Percentiles rank a stretch among this genome's conserved stretches.
These are phyloP conservation scores for Populus hybrid DNA, from an alignment of 441 rosid genomes.

Conservation along the genomic window DNA sequence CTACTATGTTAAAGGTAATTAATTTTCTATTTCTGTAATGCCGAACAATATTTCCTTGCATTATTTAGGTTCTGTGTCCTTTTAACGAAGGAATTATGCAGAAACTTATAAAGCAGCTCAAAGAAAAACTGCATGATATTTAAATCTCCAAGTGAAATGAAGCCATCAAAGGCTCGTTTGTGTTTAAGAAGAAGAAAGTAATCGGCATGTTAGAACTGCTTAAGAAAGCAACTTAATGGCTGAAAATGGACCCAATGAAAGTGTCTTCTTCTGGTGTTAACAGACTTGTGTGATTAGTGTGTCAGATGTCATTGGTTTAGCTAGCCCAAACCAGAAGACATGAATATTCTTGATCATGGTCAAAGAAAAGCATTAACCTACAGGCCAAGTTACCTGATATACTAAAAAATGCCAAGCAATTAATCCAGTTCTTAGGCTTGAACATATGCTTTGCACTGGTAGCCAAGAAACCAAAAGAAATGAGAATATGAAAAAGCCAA, in stretches of 20 bases:
- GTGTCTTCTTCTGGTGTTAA: not conserved
- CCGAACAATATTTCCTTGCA: no score
- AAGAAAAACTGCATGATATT: no score
- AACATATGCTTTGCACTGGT: constrained; percentile 68
- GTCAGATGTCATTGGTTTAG: not conserved
- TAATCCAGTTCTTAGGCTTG: constrained; percentile 2
- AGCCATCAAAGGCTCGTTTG: no score
- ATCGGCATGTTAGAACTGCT: no score
- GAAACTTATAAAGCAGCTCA: no score
- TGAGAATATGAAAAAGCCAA: constrained; percentile 38
- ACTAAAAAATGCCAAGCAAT: constrained; percentile 5
- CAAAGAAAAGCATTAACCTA: constrained; percentile 49
- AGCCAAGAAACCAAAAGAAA: constrained; percentile 40
- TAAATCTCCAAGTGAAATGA: no score
- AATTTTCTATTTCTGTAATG: no score
- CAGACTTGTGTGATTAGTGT: not conserved
- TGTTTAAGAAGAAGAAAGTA: no score
- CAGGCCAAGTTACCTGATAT: constrained; percentile 15
- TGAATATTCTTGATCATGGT: constrained; percentile 43
- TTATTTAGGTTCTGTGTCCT: no score
- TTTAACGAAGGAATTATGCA: no score
- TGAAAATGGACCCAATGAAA: not conserved
- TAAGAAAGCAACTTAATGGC: no score
- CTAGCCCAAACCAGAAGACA: constrained; percentile 34
- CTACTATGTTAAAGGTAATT: no score